Base-by-base conservation (phyloP, 345 rosid species). In the Tarenaya hassleriana region DNA sequence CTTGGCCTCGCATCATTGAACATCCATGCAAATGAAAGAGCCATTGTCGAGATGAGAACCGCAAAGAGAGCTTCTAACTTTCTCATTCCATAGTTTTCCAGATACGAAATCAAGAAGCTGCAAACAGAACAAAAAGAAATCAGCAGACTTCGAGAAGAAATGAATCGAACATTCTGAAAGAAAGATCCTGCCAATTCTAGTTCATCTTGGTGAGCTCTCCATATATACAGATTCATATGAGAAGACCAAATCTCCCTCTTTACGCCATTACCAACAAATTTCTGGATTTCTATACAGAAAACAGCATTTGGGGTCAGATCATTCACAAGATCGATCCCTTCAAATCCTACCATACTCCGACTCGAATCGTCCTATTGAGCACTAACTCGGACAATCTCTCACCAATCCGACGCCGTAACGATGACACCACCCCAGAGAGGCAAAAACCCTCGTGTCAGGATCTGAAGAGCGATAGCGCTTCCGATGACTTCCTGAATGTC, bases 401-500 rank as follows among this genome's bases (percentile, higher is more conserved):
- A 86, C 97, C 95, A 82, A 74, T 90, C 97, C n/a, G 75, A 75
- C 0, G 97, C 77, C 0, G 97, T 87, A 53, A 91, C 77, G 34
- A 87, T 39, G 16, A 91, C 98, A 8, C 96, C 98, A 1, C 69
- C 82, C 98, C 98, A 87, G 9, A 84, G 80, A 5, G 96, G 98
- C 47, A 87, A 57, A 46, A 64, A 65, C n/a, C 98, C 98, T 12
- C 71, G 64, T 20, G 92, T 87, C 83, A 91, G 72, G 24, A 91
- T 86, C 80, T 81, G 86, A 51, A 91, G 81, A 34, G 92, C 98
- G 21, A 91, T 82, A 1, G 95, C 98, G 34, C 95, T 84, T 16
- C 96, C 98, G 19, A 91, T 87, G 40, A 90, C 97, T 72, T 90
- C 96, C 53, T 90, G 97, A 40, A 90, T 87, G 52, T 90, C 97